Conservation (phyloP, 164 flowering plant species). For the Santalum album region DNA sequence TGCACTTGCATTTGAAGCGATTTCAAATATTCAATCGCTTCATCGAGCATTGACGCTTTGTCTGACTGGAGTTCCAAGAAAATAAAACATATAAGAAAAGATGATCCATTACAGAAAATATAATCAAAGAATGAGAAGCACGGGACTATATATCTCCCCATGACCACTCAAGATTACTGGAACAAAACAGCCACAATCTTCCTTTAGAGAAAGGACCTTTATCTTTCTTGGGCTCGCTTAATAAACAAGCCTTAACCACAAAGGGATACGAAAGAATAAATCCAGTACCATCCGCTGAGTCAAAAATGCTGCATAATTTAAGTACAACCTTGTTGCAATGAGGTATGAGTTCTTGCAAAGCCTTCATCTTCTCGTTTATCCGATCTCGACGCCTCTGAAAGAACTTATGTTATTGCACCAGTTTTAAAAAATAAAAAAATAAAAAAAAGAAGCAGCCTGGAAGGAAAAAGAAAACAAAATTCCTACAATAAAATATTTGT, state of each 20-base stretch:
- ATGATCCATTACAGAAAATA: not conserved
- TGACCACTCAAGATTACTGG: not conserved
- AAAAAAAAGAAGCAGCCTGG: too few relatives aligned
- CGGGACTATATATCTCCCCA: not conserved
- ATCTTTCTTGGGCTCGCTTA: too few relatives aligned
- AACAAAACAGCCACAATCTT: not conserved
- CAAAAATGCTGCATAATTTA: too few relatives aligned
- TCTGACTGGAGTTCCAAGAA: slow-evolving; percentile 58
- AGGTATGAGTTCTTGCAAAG: slow-evolving; percentile 93
- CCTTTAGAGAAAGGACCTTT: too few relatives aligned
- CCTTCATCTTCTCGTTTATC: slow-evolving; percentile 94
- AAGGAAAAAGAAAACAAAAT: too few relatives aligned
- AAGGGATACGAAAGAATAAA: too few relatives aligned
- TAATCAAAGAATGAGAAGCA: not conserved
- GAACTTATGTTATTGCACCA: slow-evolving; percentile 2
- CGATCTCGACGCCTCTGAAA: slow-evolving; percentile 91
- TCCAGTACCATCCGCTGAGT: too few relatives aligned
- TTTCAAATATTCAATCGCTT: slow-evolving; percentile 90
- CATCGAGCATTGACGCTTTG: too few relatives aligned
- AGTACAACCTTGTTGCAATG: slow-evolving; percentile 93
- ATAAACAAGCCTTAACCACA: too few relatives aligned
- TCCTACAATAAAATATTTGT: too few relatives aligned
- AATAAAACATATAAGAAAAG: not conserved
- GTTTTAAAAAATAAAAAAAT: not conserved
- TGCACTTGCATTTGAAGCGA: slow-evolving; percentile 92